Evolutionary conservation across 345 rosid genomes (phyloP), one percentile per base, ranked within the genome.

Genomic region (Mallotus nudiflorus): DNA sequence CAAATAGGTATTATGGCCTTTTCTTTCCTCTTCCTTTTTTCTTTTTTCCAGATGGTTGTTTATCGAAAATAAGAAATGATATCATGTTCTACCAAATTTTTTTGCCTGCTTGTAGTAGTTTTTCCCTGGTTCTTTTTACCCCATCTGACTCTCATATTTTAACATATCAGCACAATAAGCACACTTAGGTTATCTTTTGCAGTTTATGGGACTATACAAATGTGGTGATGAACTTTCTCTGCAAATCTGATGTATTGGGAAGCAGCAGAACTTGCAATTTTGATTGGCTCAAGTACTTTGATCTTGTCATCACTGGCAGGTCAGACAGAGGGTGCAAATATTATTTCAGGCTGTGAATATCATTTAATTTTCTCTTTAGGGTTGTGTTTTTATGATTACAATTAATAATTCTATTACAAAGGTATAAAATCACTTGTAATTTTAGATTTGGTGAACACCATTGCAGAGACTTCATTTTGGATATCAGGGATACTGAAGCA

Each of bases 151-250:
- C 13, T 16, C 20, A 14, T 2, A 24, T 22, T 5, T 33, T 24
- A 51, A 39, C 39, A 6, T 37, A 37, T 66, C 20, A 31, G 28
- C 37, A 54, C 20, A 25, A 27, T 62, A 52, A 49, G 51, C 9
- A 22, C 27, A 15, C 9, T 1, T 44, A 40, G 65, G 4, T 62
- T 73, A 69, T 75, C 39, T 79, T 45, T 82, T 82, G 87, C 96
- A 95, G 99, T 77, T 85, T 95, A 73, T 95, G 99, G 99, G 99
- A 95, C 85, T 95, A 95, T 70, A 90, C 99, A 49, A 90, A 89
- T 76, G 79, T 95, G 63, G 97, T 95, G 83, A 95, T 95, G 99
- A 95, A 87, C 65, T 95, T 91, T 69, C 97, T 95, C 62, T 92
- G 97, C 75, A 86, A 84, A 68, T 73, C 82, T 2, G 82, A 74